These are phyloP conservation scores for Arthrobotrys iridis DNA, from an alignment of 2,329 filamentous ascomycete species.

Conservation along the genomic window DNA sequence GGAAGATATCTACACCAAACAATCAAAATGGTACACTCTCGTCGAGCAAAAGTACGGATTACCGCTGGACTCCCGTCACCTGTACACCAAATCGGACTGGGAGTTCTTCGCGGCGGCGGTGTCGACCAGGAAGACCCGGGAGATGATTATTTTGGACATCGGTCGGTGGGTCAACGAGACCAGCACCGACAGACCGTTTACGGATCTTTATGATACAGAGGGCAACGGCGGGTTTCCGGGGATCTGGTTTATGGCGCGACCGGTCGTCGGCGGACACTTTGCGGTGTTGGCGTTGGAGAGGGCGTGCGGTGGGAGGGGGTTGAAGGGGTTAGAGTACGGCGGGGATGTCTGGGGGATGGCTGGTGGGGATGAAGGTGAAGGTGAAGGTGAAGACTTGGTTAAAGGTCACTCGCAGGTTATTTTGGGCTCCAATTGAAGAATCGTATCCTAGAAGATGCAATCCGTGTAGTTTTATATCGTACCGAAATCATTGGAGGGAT, in stretches of 20 bases:
- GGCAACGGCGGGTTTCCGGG: conserved; percentile 78
- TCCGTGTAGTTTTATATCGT: too few relatives aligned
- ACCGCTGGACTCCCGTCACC: conserved; percentile 80
- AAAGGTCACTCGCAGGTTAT: conserved; percentile 1
- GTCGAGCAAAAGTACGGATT: conserved; percentile 84
- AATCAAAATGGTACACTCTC: conserved; percentile 81
- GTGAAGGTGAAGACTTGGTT: not conserved
- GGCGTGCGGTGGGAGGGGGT: conserved; percentile 77
- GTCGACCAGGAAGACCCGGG: conserved; percentile 73
- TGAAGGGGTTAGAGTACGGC: conserved; percentile 67
- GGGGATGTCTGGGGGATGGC: conserved; percentile 43
- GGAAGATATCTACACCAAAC: conserved; percentile 77
- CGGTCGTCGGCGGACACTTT: conserved; percentile 87
- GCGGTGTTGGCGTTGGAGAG: conserved; percentile 82
- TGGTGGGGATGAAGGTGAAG: not conserved
- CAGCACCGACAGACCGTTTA: conserved; percentile 77
- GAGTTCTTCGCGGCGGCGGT: conserved; percentile 88
- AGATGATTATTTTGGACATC: conserved; percentile 77
- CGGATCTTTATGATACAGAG: conserved; percentile 84
- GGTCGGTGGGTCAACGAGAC: conserved; percentile 88
- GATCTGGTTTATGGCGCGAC: conserved; percentile 79
- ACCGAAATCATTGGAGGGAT: too few relatives aligned
- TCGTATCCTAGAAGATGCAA: too few relatives aligned
- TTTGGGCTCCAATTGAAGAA: not conserved
- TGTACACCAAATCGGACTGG: conserved; percentile 92